Percentiles rank a stretch among this genome's conserved stretches.
Evolutionary conservation across 345 rosid species (phyloP).

Genomic region (Acer yangbiense): DNA sequence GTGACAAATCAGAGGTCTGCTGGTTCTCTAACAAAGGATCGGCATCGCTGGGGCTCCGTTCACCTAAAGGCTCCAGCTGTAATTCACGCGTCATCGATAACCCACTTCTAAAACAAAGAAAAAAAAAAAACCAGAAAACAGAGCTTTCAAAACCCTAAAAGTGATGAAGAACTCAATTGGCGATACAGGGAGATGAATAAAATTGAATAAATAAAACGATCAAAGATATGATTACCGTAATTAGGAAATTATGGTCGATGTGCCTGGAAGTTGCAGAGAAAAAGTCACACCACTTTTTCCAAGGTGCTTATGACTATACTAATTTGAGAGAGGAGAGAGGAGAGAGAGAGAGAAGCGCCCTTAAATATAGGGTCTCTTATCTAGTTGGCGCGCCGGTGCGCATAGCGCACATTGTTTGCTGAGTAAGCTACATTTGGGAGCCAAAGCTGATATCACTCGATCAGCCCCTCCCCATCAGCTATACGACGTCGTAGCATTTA

Average conservation of each 20-base stretch:
- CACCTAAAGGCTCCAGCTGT: slow-evolving; percentile 55
- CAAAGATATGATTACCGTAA: not conserved
- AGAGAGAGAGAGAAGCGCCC: no score
- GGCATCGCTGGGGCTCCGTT: slow-evolving; percentile 53
- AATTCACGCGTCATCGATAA: slow-evolving; percentile 63
- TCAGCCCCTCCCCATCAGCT: no score
- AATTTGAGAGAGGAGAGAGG: not conserved
- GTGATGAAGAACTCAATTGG: not conserved
- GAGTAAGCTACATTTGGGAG: no score
- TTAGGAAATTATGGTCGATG: not conserved
- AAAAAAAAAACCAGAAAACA: not conserved
- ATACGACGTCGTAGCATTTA: no score
- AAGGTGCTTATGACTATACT: not conserved
- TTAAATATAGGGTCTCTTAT: not conserved
- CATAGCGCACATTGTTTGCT: no score
- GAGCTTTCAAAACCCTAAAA: slow-evolving; percentile 9
- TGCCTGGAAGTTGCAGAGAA: slow-evolving; percentile 11
- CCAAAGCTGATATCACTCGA: no score
- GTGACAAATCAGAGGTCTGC: slow-evolving; percentile 34
- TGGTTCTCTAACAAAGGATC: slow-evolving; percentile 63
- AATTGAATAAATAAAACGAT: not conserved
- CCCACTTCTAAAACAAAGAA: not conserved
- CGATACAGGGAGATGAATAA: not conserved
- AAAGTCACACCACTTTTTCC: not conserved
- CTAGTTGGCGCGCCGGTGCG: not conserved